phyloP scores from a whole-genome alignment of 768 basidiomycete genomes.

The Kondoa malvinella region DNA sequence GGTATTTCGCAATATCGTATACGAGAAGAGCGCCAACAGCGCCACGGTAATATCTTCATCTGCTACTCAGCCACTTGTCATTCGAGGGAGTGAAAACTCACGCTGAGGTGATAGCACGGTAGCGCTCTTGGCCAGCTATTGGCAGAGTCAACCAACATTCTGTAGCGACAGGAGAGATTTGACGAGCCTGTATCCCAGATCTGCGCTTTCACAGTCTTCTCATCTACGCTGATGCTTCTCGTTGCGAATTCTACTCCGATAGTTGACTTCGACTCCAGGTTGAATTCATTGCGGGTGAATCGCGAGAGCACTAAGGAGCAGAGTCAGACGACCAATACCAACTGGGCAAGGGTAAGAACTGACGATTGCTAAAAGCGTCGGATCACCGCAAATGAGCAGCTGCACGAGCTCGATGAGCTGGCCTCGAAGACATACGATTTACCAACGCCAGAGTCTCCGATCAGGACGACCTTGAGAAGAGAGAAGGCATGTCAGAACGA shows the following conservation, averaged over 20 bases:
- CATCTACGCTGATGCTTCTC: conserved; percentile 82
- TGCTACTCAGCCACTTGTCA: neutral
- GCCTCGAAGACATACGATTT: conserved; percentile 65
- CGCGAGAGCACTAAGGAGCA: conserved; percentile 76
- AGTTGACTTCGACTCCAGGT: conserved; percentile 95
- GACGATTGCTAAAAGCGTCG: neutral
- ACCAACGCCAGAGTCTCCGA: conserved; percentile 97
- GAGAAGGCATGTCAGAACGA: neutral
- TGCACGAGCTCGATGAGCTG: no score
- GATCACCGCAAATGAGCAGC: no score
- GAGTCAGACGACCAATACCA: no score
- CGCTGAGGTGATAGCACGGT: conserved; percentile 92
- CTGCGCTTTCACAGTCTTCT: conserved; percentile 93
- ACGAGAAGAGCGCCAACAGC: conserved; percentile 83
- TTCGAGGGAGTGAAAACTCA: neutral
- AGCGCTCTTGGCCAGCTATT: conserved; percentile 85
- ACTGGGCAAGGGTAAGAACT: no score
- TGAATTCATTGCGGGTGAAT: conserved; percentile 99
- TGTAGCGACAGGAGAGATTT: neutral
- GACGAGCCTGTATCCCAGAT: conserved; percentile 91
- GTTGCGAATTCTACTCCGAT: conserved; percentile 99
- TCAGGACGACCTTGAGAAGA: conserved; percentile 69
- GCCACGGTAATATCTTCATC: conserved; percentile 78
- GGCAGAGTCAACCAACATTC: neutral
- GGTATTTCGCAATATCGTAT: conserved; percentile 78